These are phyloP conservation scores for Dorcoceras hygrometricum DNA, from an alignment of 257 asterid species.

Conservation along the genomic window DNA sequence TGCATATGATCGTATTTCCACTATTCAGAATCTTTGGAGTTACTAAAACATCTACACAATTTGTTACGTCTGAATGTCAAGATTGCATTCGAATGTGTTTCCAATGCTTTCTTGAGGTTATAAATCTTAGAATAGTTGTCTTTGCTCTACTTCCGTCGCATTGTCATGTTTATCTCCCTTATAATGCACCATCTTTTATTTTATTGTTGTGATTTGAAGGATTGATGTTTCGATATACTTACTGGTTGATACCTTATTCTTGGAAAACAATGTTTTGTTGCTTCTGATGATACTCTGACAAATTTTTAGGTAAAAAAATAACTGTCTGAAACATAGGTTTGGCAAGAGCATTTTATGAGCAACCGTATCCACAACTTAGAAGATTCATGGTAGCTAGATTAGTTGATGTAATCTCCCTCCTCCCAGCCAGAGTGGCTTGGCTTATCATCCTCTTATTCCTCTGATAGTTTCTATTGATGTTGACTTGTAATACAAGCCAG, in stretches of 20 bases:
- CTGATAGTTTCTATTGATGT: background rate
- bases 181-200: too few species aligned
- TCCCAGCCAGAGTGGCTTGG: too few species aligned
- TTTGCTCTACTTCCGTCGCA: background rate
- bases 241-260: background rate
- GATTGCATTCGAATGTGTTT: background rate
- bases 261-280: background rate
- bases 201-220: background rate
- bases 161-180: background rate
- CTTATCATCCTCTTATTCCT: background rate
- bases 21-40: background rate
- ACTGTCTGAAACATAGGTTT: too few species aligned
- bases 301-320: too few species aligned
- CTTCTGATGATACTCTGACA: background rate
- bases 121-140: background rate
- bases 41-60: background rate
- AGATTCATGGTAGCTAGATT: too few species aligned
- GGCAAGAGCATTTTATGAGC: background rate
- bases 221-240: background rate
- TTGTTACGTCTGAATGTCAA: background rate
- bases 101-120: too few species aligned
- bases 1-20: background rate
- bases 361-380: too few species aligned
- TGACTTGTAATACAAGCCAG: background rate
- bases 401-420: too few species aligned